A percentile compares a stretch with the other conserved stretches of the same genome.
These are phyloP conservation scores for Trichosporon sp. DNA, from an alignment of 1,284 basidiomycete species.

Conservation along the genomic window DNA sequence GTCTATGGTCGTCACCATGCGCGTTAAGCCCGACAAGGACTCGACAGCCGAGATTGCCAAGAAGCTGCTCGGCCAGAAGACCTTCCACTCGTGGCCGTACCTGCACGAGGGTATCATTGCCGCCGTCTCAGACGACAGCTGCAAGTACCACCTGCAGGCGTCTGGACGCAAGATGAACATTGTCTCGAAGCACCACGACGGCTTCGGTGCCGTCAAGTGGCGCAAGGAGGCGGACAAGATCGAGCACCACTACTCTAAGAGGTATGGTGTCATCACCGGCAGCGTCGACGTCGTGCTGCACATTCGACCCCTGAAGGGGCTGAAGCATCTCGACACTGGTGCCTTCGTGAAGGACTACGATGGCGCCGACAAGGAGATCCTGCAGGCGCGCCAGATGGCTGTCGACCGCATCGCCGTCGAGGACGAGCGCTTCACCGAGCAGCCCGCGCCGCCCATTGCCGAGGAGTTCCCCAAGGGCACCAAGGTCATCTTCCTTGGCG, in stretches of 20 bases:
- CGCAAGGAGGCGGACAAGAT: constrained; percentile 72
- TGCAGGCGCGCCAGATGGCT: constrained; percentile 79
- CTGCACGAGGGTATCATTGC: constrained; percentile 84
- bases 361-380: constrained; percentile 68
- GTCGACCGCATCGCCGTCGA: constrained; percentile 74
- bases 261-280: constrained; percentile 80
- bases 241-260: constrained; percentile 82
- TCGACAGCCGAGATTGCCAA: constrained; percentile 70
- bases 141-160: constrained; percentile 73
- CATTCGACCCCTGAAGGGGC: constrained; percentile 78
- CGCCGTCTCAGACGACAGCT: constrained; percentile 78
- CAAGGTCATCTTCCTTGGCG: constrained; percentile 92
- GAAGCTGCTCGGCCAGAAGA: constrained; percentile 69
- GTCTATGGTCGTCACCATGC: constrained; percentile 83
- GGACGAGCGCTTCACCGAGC: constrained; percentile 78
- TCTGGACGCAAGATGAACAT: constrained; percentile 57
- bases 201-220: constrained; percentile 64
- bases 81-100: constrained; percentile 90
- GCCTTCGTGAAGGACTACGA: constrained; percentile 95
- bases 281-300: constrained; percentile 74
- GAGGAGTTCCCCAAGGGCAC: constrained; percentile 87
- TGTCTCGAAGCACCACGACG: constrained; percentile 65
- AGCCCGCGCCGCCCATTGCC: constrained; percentile 70
- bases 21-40: constrained; percentile 63
- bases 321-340: constrained; percentile 82